Base-by-base conservation (phyloP, 768 basidiomycete genomes). In the Floccularia luteovirens region DNA sequence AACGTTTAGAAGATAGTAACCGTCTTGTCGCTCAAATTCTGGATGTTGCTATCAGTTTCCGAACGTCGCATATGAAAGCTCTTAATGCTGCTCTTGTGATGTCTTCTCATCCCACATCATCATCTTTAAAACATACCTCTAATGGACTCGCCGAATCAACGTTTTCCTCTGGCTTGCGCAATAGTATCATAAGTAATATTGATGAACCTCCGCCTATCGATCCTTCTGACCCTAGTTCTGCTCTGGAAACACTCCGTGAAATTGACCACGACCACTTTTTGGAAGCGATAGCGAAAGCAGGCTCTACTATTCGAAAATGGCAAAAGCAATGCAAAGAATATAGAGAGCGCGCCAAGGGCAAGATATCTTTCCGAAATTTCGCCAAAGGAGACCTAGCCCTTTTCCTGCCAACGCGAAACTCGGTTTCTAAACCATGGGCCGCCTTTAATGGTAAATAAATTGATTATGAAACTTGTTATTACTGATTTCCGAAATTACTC, bases 311-410 rank as follows among this genome's bases (percentile, higher is more conserved):
- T 43, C 82, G 89, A 41, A 96, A 94, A 57, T 98, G 92, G 91
- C 89, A 92, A 64, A 96, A 91, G 57, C 91, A 93, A 56, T 94
- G 90, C 64, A 94, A 90, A 55, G 84, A 90, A 48, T 98, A 97
- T 43, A 74, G 92, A 32, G 94, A 98, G 48, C 78, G 88, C n/a
- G 86, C 92, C 12, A 91, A 86, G 61, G 90, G 92, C 42, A 96
- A 96, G 63, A 94, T 99, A 41, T 87, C 93, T 0, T 97, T 97
- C 61, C 72, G 90, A 50, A 94, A 93, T 63, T 98, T 98, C 49
- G 71, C 84, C 5, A 93, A 91, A 57, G 92, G 93, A 7, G 96
- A 99, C 61, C 68, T 99, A 37, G 94, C 93, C 1, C 66, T 99
- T 22, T 99, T 99, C 63, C 67, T 99, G 11, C 96, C 96, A 1